These are phyloP conservation scores for Thelephora aurantiotincta DNA, from an alignment of 768 basidiomycete species.

Conservation along the genomic window DNA sequence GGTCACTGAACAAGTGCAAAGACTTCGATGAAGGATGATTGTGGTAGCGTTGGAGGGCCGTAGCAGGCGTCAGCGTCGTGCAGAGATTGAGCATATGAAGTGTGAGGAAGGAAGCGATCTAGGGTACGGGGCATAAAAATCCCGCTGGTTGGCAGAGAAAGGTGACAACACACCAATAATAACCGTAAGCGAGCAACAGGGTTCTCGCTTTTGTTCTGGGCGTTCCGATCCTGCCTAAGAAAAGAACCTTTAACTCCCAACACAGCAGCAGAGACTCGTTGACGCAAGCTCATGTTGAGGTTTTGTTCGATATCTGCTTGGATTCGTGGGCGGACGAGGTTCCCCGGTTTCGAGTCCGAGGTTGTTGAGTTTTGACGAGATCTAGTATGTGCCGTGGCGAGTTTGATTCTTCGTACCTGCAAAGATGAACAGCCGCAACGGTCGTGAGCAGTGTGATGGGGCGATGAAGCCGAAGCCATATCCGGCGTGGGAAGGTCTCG, in stretches of 20 bases:
- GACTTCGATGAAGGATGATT: slow-evolving; percentile 11
- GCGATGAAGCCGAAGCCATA: background rate
- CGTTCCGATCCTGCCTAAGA: slow-evolving; percentile 18
- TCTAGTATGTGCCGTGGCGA: slow-evolving; percentile 35
- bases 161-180: slow-evolving; percentile 41
- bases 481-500: background rate
- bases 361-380: slow-evolving; percentile 16
- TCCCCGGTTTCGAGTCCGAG: background rate
- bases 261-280: slow-evolving; percentile 16
- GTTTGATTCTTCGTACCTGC: slow-evolving; percentile 60
- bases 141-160: background rate
- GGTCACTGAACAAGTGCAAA: slow-evolving; percentile 11
- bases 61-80: slow-evolving; percentile 72
- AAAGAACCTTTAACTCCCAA: slow-evolving; percentile 39
- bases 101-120: slow-evolving; percentile 84
- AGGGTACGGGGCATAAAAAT: slow-evolving; percentile 1
- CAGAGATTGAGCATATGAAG: slow-evolving; percentile 88
- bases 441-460: background rate
- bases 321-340: slow-evolving; percentile 7
- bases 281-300: slow-evolving; percentile 13
- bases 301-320: slow-evolving; percentile 5
- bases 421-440: slow-evolving; percentile 11
- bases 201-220: slow-evolving; percentile 42
- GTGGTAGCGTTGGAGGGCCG: slow-evolving; percentile 33
- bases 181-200: slow-evolving; percentile 84